These are phyloP conservation scores for Scortechinia acanthostroma DNA, from an alignment of 2,329 filamentous ascomycete species.

Conservation along the genomic window DNA sequence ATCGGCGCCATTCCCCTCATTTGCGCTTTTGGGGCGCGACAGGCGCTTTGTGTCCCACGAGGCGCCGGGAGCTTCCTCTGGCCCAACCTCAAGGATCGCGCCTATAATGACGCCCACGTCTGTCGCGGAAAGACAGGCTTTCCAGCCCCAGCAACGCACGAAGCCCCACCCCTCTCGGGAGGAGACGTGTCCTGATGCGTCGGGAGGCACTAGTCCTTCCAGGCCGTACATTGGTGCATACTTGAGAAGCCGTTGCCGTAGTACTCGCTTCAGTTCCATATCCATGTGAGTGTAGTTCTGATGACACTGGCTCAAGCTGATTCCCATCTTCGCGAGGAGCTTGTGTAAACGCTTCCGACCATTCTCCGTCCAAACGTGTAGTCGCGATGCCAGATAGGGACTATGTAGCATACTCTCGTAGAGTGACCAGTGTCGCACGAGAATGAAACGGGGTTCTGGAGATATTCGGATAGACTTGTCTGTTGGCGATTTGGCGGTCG, in stretches of 20 bases:
- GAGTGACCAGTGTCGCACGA: constrained; percentile 92
- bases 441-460: constrained; percentile 84
- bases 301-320: constrained; percentile 85
- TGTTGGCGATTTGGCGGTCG: constrained; percentile 78
- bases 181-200: constrained; percentile 63
- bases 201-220: constrained; percentile 81
- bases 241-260: constrained; percentile 78
- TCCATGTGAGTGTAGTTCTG: constrained; percentile 98
- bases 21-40: constrained; percentile 25
- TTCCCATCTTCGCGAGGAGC: constrained; percentile 93
- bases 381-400: constrained; percentile 80
- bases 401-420: constrained; percentile 99
- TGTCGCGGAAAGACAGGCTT: constrained; percentile 83
- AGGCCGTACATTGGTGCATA: constrained; percentile 91
- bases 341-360: constrained; percentile 87
- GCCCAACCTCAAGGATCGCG: constrained; percentile 86
- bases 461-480: constrained; percentile 88
- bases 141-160: constrained; percentile 95
- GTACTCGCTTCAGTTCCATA: constrained; percentile 83
- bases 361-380: constrained; percentile 90
- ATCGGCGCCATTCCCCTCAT: constrained; percentile 37
- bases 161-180: constrained; percentile 94
- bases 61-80: constrained; percentile 29
- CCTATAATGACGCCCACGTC: constrained; percentile 91
- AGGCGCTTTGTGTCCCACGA: constrained; percentile 18